Evolutionary conservation across 371 early-diverging fungal genomes (phyloP), one percentile per base, ranked within the genome.

Genomic region (Mortierella sp.): DNA sequence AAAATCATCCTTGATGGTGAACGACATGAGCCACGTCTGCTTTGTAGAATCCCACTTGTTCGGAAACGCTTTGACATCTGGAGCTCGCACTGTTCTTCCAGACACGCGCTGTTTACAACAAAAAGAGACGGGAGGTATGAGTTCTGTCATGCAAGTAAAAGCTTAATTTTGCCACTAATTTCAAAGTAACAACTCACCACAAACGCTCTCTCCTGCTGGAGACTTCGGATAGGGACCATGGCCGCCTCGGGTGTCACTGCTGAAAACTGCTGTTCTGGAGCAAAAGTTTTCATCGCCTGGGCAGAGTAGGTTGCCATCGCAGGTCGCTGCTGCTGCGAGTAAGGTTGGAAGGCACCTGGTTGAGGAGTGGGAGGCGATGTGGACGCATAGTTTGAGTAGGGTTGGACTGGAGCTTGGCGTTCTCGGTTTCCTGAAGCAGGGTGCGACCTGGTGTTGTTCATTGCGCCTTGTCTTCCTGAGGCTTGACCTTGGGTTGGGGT

Each of bases 1-100:
- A 5, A 26, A 48, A 19, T 86, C 82, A 40, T 86, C 86, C 50
- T 86, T 86, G 73, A 86, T 86, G 5, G 79, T 75, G 46, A 86
- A 82, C 13, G 79, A 74, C 72, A 74, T 79, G 3, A 82, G 46
- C 82, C 82, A 86, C 2, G 70, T 61, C 31, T 67, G 74, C 70
- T 74, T 76, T 28, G 19, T 67, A 13, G 64, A 10, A 21, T 82
- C 79, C 31, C 59, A 74, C 61, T 67, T 79, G 69, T 82, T 82
- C 6, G 69, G 74, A 19, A 79, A 79, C 3, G 75, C 55, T 44
- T 86, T 86, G 31, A 77, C 54, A 28, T 79, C 82, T 0, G 82
- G 57, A 2, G 55, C 73, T 48, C 82, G 53, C 44, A 86, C 72
- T 0, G 80, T 86, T 31, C 82, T 69, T 14, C 86, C 86, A 69